Evolutionary conservation across 805 yeast species (phyloP), one percentile per base, ranked within the genome.

Genomic region (Wickerhamomyces alni): DNA sequence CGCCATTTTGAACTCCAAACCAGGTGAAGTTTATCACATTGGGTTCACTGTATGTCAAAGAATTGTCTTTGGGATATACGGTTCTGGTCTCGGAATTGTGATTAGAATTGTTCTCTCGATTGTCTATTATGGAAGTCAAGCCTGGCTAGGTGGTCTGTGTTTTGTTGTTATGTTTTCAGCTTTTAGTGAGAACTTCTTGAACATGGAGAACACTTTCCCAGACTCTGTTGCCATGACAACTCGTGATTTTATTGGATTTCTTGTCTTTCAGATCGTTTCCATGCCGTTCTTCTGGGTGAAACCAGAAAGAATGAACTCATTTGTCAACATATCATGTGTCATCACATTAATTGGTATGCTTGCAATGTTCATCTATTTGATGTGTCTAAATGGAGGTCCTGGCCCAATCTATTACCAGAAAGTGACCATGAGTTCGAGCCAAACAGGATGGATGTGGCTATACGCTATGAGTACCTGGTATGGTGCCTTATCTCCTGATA

Each of bases 31-130:
- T 12, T 69, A 61, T 41, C 72, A 67, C 45, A 54, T 63, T 36
- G 70, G 75, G 9, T 71, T 60, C 47, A 68, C 77, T 1, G 38
- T 71, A 17, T 58, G 67, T 8, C 75, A 68, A 47, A 55, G 77
- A 51, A 59, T 70, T 24, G 63, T 66, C 2, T 72, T 71, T 53
- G 77, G 77, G 17, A 64, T 70, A 19, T 59, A 55, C 38, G 77
- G 77, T 10, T 63, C 70, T 1, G 53, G 55, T 5, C 41, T 69
- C 22, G 74, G 74, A 12, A 61, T 70, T 17, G 32, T 59, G 17
- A 61, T 67, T 27, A 55, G 75, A 48, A 61, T 65, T 11, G 47
- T 67, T 22, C 50, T 70, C 37, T 60, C 67, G 10, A 57, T 68
- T 30, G 67, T 70, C 17, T 67, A 65, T 55, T 67, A 58, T 45